These are phyloP conservation scores for Melampsora larici-populina DNA, from an alignment of 1,284 basidiomycete genomes.

Conservation along the genomic window DNA sequence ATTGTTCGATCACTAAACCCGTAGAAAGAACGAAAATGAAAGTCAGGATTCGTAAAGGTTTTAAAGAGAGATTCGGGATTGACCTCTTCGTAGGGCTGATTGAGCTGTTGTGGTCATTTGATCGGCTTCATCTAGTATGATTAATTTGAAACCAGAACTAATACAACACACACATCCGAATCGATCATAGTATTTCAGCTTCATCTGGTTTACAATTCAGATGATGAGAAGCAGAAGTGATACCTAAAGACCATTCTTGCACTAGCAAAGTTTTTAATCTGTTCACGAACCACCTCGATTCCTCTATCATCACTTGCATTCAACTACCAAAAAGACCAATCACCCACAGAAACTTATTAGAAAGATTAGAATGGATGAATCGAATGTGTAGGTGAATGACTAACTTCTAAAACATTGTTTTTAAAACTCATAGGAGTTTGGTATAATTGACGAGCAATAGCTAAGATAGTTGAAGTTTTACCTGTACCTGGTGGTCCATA, in stretches of 20 bases:
- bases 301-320: constrained; percentile 98
- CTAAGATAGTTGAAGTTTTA: constrained; percentile 96
- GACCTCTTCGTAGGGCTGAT: constrained; percentile 79
- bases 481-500: constrained; percentile 97
- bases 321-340: constrained; percentile 64
- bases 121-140: constrained; percentile 97
- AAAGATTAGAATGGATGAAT: too few relatives aligned
- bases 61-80: too few relatives aligned
- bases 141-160: constrained; percentile 91
- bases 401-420: constrained; percentile 92
- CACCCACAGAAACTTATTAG: too few relatives aligned
- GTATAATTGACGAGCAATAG: constrained; percentile 89
- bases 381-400: too few relatives aligned
- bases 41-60: too few relatives aligned
- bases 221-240: background rate
- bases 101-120: constrained; percentile 99
- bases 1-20: constrained; percentile 90
- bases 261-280: constrained; percentile 97
- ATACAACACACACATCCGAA: background rate
- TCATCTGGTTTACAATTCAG: too few relatives aligned
- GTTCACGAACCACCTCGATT: constrained; percentile 96
- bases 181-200: too few relatives aligned
- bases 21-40: too few relatives aligned
- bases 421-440: constrained; percentile 65
- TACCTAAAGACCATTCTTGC: constrained; percentile 74